Percentiles rank a stretch among this genome's conserved stretches.
These are phyloP conservation scores for Fusarium sp. DNA, from an alignment of 2,329 filamentous ascomycete genomes.

Conservation along the genomic window DNA sequence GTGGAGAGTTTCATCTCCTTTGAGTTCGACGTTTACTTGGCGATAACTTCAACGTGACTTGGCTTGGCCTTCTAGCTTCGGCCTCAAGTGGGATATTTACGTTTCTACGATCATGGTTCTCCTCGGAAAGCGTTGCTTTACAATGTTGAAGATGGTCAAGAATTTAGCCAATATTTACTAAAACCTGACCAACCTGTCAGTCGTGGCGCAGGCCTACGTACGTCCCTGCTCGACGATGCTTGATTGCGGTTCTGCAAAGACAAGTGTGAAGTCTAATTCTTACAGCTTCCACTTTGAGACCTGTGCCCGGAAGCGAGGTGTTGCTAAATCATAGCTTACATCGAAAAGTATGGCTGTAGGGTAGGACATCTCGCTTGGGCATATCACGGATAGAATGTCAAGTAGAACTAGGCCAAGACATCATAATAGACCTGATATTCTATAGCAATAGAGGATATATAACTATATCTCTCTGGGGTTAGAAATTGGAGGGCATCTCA, in stretches of 20 bases:
- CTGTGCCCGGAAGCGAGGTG: background rate
- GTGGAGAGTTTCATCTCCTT: conserved; percentile 18
- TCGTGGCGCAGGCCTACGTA: conserved; percentile 7
- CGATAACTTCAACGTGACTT: conserved; percentile 4
- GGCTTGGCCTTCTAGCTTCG: background rate
- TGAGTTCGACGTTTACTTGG: conserved; percentile 16
- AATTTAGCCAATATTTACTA: conserved; percentile 7
- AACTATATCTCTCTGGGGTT: background rate
- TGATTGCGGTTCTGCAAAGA: background rate
- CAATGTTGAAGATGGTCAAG: background rate
- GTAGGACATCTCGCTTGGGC: background rate
- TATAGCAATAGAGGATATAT: background rate
- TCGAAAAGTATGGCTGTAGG: background rate
- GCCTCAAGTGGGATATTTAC: background rate
- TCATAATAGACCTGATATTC: background rate
- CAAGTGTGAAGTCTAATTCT: conserved; percentile 17
- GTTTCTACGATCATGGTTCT: background rate
- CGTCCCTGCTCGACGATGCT: background rate
- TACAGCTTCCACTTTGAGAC: conserved; percentile 10
- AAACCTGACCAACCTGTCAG: conserved; percentile 6
- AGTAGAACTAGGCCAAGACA: background rate
- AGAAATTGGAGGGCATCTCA: background rate
- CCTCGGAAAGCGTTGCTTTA: background rate
- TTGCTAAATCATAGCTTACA: background rate
- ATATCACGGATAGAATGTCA: background rate